A percentile compares a stretch with the other conserved stretches of the same genome.
Conservation (phyloP, 148 eudicot genomes). For the Amaranthus cruentus region DNA sequence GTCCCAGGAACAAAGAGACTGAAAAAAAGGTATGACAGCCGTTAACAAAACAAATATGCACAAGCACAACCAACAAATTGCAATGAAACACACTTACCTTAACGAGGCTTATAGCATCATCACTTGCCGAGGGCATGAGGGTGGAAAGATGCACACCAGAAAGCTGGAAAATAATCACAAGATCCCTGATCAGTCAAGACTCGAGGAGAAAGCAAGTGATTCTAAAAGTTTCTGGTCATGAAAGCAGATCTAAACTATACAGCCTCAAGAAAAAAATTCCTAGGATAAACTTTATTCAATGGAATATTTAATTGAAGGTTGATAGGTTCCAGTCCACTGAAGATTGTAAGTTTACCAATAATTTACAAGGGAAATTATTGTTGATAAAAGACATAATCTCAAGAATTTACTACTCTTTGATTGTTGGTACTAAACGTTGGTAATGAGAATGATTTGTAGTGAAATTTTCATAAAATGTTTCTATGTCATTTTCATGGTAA, state of each 20-base stretch:
- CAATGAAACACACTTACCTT: constrained; percentile 31
- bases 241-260: not conserved
- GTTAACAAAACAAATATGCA: not conserved
- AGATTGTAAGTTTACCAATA: not conserved
- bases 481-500: too few relatives aligned
- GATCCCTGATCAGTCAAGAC: constrained; percentile 1
- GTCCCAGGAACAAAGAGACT: constrained; percentile 79
- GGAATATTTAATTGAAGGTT: not conserved
- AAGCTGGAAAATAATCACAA: constrained; percentile 33
- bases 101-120: constrained; percentile 66
- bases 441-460: too few relatives aligned
- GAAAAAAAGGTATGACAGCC: not conserved
- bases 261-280: not conserved
- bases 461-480: too few relatives aligned
- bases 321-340: not conserved
- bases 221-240: not conserved
- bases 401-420: too few relatives aligned
- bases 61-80: not conserved
- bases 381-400: too few relatives aligned
- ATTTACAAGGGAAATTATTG: not conserved
- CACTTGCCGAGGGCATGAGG: constrained; percentile 69
- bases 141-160: constrained; percentile 62
- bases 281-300: not conserved
- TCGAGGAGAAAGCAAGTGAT: not conserved
- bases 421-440: too few relatives aligned